These are phyloP conservation scores for Keithomyces neogunnii DNA, from an alignment of 2,329 filamentous ascomycete species.

Conservation along the genomic window DNA sequence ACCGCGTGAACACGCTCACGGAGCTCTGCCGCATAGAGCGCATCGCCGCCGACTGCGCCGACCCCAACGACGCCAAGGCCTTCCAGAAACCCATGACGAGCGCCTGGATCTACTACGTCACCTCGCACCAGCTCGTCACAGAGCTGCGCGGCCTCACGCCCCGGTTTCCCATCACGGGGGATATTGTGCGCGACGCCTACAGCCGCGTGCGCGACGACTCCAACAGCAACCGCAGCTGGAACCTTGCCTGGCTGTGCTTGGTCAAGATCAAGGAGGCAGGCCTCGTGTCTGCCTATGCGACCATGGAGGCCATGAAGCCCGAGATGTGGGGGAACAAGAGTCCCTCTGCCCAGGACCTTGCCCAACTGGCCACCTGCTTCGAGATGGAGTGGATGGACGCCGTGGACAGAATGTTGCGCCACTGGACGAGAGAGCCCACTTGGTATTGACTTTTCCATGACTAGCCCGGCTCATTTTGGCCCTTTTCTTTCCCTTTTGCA, in stretches of 20 bases:
- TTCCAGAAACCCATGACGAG: constrained; percentile 58
- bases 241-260: constrained; percentile 65
- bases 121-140: constrained; percentile 58
- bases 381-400: constrained; percentile 59
- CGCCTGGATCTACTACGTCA: constrained; percentile 66
- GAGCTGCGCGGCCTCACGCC: constrained; percentile 61
- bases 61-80: constrained; percentile 48
- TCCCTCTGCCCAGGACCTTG: constrained; percentile 47
- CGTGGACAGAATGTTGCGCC: constrained; percentile 55
- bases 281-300: constrained; percentile 53
- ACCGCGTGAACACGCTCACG: constrained; percentile 65
- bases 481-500: background rate
- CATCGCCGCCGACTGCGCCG: constrained; percentile 48
- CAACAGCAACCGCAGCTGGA: constrained; percentile 63
- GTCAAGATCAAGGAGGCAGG: constrained; percentile 55
- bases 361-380: constrained; percentile 54
- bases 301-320: constrained; percentile 49
- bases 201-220: constrained; percentile 55
- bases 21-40: constrained; percentile 66
- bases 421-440: constrained; percentile 56
- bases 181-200: constrained; percentile 58
- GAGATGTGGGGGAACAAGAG: constrained; percentile 61
- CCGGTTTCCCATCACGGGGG: constrained; percentile 59
- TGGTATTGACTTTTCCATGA: constrained; percentile 30
- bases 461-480: background rate